Base-by-base conservation (phyloP, 1,284 basidiomycete species). In the Taiwanofungus camphoratus region DNA sequence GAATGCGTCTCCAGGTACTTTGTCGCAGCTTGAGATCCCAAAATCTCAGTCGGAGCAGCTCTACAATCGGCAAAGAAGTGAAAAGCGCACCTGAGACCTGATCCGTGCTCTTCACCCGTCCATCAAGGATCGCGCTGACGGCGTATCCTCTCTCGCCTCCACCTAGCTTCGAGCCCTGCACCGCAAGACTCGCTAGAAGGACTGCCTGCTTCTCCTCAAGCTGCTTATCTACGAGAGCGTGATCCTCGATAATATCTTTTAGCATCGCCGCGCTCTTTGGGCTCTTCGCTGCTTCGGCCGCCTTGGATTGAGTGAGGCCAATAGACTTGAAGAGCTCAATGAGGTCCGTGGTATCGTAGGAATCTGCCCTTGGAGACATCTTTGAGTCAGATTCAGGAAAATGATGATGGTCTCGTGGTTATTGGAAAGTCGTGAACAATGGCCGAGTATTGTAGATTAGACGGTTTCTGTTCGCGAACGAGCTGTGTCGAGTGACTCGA, bases 181-280 rank as follows among this genome's bases (percentile, higher is more conserved):
- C 73, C 18, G 87, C 82, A 23, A 90, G 69, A 37, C 82, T 77
- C 39, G 85, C 80, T 37, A 91, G 59, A 11, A 95, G 69, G 1
- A 77, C 76, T 1, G 86, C 90, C 52, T 82, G 80, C 67, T 92
- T 93, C 60, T 93, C 90, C 45, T 88, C 85, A 23, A 92, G 70
- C 8, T 59, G 58, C 44, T 65, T 63, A 13, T 65, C 65, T 16
- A 67, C 60, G n/a, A 83, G 68, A 8, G 69, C 62, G 54, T 82
- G 70, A 39, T 68, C 68, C 45, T 81, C 74, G 53, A 93, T 82
- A 41, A 92, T 74, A 22, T 78, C 76, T 53, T 79, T 82, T 48
- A 96, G 74, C 5, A 82, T 70, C 2, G 73, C 59, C 3, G 88
- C 84, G 50, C 77, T 78, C 70, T 90, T 94, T 5, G 83, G 66